Evolutionary conservation across 148 eudicot species (phyloP), one percentile per base, ranked within the genome.

Genomic region (Drosera capensis): DNA sequence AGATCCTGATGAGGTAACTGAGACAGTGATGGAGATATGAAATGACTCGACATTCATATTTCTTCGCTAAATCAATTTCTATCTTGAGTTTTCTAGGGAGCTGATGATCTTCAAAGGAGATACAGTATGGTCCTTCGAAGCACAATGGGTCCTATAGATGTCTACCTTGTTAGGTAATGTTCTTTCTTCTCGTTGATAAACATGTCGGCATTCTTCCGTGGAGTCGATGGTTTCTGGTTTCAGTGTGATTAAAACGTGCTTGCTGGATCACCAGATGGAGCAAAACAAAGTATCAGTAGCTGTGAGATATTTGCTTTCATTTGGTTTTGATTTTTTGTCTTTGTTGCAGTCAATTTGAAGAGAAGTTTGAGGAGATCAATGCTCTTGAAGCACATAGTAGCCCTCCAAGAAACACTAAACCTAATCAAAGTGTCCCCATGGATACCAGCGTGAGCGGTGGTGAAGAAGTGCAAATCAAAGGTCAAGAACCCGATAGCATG

Each of bases 121-220:
- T 90, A 90, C 63, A 78, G 87, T 57, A 74, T 90, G 25, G 95
- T 90, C 47, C 82, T 90, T 30, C 58, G 97, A 62, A 90, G 97
- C 70, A 90, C 97, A 57, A 90, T 90, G 97, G 97, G 95, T 23
- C 95, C 95, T 2, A 71, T 90, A 43, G 95, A 90, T 65, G 95
- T 90, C 30, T 90, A 90, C 58, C 87, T 90, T 53, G 97, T 90
- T 67, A 84, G 97, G 97, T 90, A 74, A 25, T 34, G 15, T 29
- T 59, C 18, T 4, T 41, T 41, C n/a, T 39, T 2, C 18, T 25
- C 14, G 16, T 23, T 45, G 36, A 30, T 23, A 23, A 39, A 5
- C 34, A 22, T 13, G 18, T 38, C 13, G 11, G 8, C 13, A 1
- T 19, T 20, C 7, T 20, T 41, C 1, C 23, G 5, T 28, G 31